phyloP scores from a whole-genome alignment of 495 filamentous ascomycete genomes.

The Aspergillus hancockii region DNA sequence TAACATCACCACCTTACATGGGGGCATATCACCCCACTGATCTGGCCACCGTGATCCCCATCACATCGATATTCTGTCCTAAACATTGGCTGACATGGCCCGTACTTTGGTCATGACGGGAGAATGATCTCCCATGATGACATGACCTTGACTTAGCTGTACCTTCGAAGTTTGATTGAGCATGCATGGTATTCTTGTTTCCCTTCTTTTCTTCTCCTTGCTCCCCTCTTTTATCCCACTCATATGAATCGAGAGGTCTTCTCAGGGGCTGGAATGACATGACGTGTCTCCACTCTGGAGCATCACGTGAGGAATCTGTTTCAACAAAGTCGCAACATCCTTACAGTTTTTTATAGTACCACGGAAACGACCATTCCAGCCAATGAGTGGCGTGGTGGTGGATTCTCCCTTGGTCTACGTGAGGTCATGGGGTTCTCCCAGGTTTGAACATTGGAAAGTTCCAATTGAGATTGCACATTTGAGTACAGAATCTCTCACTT shows the following conservation, averaged over 20 bases:
- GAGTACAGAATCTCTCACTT: too few relatives aligned
- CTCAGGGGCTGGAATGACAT: neutral
- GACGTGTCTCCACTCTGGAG: neutral
- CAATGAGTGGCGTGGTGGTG: neutral
- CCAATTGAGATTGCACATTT: too few relatives aligned
- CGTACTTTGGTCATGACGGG: neutral
- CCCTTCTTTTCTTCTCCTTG: too few relatives aligned
- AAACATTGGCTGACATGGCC: neutral
- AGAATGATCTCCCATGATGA: neutral
- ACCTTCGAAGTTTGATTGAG: too few relatives aligned
- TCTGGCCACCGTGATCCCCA: neutral
- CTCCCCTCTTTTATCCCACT: too few relatives aligned
- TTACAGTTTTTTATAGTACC: neutral
- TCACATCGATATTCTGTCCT: neutral
- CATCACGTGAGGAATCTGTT: neutral
- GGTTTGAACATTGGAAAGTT: too few relatives aligned
- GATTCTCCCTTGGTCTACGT: too few relatives aligned
- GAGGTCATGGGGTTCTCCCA: too few relatives aligned
- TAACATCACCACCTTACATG: neutral
- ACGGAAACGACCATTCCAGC: neutral
- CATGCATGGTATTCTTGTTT: too few relatives aligned
- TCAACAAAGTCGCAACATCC: neutral
- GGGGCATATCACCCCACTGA: neutral
- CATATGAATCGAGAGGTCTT: neutral
- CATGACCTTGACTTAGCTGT: neutral